Evolutionary conservation across 176 grass and related monocot species (phyloP).

Genomic region (Lolium multiflorum): DNA sequence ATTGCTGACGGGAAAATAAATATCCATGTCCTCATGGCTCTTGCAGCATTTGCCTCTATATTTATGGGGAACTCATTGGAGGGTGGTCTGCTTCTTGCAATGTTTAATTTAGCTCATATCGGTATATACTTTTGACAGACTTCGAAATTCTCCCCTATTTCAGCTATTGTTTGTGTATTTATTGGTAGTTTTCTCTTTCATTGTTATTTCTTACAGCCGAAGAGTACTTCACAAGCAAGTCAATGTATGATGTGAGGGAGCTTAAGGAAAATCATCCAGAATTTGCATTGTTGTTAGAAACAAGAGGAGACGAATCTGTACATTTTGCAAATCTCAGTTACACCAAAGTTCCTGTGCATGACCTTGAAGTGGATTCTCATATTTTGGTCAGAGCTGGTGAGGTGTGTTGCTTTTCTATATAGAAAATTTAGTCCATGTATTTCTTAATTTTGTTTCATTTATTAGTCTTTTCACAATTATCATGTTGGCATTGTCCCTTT

Average conservation of each 20-base stretch:
- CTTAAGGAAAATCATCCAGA: constrained; percentile 94
- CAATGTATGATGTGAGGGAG: constrained; percentile 96
- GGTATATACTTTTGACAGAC: constrained; percentile 55
- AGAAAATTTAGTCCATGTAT: constrained; percentile 15
- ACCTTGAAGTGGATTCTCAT: constrained; percentile 89
- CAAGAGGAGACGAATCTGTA: constrained; percentile 52
- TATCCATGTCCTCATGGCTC: constrained; percentile 98
- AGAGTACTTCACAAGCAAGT: constrained; percentile 94
- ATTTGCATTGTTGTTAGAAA: constrained; percentile 83
- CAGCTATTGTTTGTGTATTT: constrained; percentile 17
- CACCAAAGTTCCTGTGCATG: constrained; percentile 87
- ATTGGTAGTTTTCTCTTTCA: constrained; percentile 5
- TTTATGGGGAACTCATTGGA: constrained; percentile 99
- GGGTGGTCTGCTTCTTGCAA: constrained; percentile 96
- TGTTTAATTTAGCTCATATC: constrained; percentile 99
- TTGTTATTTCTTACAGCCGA: constrained; percentile 66
- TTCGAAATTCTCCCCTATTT: not conserved
- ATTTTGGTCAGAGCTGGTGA: constrained; percentile 98
- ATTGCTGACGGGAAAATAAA: constrained; percentile 93
- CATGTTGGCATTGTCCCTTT: constrained; percentile 1
- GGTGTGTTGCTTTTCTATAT: constrained; percentile 63
- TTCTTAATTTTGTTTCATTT: constrained; percentile 22
- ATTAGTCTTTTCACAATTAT: not conserved
- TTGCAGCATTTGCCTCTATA: constrained; percentile 97
- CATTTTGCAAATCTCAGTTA: constrained; percentile 88